Conservation (phyloP, 495 filamentous ascomycete genomes). For the Cetradonia linearis region DNA sequence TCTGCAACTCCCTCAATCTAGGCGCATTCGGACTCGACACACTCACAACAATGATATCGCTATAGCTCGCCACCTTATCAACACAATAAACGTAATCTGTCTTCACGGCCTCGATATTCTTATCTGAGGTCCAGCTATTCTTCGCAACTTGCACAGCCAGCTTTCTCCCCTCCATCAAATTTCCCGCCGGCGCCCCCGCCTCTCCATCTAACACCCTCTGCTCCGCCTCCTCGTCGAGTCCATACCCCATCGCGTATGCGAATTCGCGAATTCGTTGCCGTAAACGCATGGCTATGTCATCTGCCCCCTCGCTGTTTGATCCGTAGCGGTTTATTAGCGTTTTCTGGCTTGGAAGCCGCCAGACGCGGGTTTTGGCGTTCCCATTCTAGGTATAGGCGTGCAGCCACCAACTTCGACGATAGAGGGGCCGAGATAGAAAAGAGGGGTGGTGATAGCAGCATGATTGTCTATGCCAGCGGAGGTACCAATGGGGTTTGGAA, state of each 20-base stretch:
- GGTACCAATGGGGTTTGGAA: constrained; percentile 80
- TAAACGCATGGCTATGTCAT: constrained; percentile 69
- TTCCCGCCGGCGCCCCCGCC: constrained; percentile 58
- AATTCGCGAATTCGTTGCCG: constrained; percentile 67
- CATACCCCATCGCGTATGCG: constrained; percentile 58
- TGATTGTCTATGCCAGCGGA: constrained; percentile 93
- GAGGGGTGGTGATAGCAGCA: constrained; percentile 69
- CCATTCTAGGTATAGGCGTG: constrained; percentile 74
- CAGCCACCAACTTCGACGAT: constrained; percentile 88
- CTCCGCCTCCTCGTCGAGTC: constrained; percentile 52
- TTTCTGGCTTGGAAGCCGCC: constrained; percentile 67
- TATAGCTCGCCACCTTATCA: constrained; percentile 66
- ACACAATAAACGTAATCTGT: constrained; percentile 83
- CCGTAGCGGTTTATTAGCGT: constrained; percentile 93
- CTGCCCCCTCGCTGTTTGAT: constrained; percentile 81
- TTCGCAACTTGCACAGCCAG: constrained; percentile 95
- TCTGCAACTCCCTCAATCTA: constrained; percentile 75
- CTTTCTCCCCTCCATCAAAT: constrained; percentile 59
- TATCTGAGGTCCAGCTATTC: constrained; percentile 79
- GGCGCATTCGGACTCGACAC: constrained; percentile 95
- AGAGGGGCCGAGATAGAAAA: constrained; percentile 70
- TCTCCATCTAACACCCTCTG: constrained; percentile 61
- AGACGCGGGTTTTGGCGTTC: constrained; percentile 79
- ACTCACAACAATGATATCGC: constrained; percentile 92
- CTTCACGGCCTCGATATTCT: constrained; percentile 72